These are phyloP conservation scores for Citrus cavaleriei DNA, from an alignment of 345 rosid genomes.

Conservation along the genomic window DNA sequence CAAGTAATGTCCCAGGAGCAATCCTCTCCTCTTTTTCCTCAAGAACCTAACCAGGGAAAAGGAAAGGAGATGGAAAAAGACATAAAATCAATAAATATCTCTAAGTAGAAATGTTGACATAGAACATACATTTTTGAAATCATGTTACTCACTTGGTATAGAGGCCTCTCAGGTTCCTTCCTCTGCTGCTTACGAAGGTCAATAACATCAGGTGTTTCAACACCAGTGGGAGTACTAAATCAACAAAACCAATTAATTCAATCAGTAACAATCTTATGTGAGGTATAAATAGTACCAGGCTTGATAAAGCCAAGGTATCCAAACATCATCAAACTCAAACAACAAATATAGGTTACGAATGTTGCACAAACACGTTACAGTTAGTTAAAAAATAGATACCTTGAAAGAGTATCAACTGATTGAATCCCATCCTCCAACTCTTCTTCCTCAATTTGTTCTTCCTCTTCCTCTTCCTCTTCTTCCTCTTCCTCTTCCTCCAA, in stretches of 20 bases:
- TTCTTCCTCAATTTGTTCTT: constrained; percentile 85
- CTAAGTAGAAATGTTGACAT: not conserved
- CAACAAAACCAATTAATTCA: constrained; percentile 4
- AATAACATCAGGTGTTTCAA: constrained; percentile 99
- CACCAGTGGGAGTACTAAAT: constrained; percentile 95
- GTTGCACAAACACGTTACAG: not conserved
- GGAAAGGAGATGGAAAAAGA: not conserved
- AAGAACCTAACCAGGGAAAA: constrained; percentile 50
- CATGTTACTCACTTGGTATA: constrained; percentile 64
- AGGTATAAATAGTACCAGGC: not conserved
- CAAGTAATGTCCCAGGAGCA: constrained; percentile 88
- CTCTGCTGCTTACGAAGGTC: constrained; percentile 99
- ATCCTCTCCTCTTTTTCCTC: constrained; percentile 82
- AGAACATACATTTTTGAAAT: not conserved
- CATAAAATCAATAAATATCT: not conserved
- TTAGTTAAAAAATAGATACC: constrained; percentile 35
- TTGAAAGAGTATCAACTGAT: constrained; percentile 93
- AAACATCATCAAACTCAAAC: not conserved
- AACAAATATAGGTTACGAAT: not conserved
- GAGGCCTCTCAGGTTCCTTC: constrained; percentile 94
- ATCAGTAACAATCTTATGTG: not conserved
- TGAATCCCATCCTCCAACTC: constrained; percentile 86
- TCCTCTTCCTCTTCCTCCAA: constrained; percentile 91
- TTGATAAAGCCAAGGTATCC: not conserved
- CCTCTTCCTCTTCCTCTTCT: constrained; percentile 77